Base-by-base conservation (phyloP, 441 rosid species). In the Caryocar brasiliense region DNA sequence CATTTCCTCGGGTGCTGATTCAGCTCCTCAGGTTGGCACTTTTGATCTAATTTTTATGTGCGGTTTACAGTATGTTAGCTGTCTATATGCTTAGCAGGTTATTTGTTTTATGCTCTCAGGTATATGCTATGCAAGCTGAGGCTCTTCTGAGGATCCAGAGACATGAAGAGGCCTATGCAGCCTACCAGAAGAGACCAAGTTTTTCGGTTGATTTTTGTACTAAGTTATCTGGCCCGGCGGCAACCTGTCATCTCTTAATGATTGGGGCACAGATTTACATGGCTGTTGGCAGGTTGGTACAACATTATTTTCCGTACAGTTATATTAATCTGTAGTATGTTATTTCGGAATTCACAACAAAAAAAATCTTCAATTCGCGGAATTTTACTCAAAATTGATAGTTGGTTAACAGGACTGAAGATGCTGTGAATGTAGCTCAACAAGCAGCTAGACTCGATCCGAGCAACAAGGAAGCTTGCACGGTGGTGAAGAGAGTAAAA, bases 81-180 rank as follows among this genome's bases (percentile, higher is more conserved):
- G n/a, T n/a, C n/a, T n/a, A n/a, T n/a, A n/a, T n/a, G n/a, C n/a
- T n/a, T 14, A 42, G 29, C 33, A 23, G 12, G 3, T 28, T 27
- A 0, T 0, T 47, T 46, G 32, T 47, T 29, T 7, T 55, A 6
- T 40, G 27, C 10, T 3, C 6, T 4, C 6, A 88, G 95, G 77
- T 81, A 22, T 74, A 63, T 62, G 80, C 93, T 9, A 66, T 85
- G 52, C 85, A 81, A 80, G 64, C 80, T 5, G 91, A 83, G 65
- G 88, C 97, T 0, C 51, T 83, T 9, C 15, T 85, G 67, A 74
- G 68, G 62, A 81, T 89, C 28, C 74, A 68, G 11, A 74, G 81
- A 62, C 91, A 85, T 42, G 73, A 81, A 39, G 88, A 85, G 58
- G 93, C 97, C 8, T 74, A 55, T 52, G 65, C 32, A 20, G 73